Evolutionary conservation across 2,329 filamentous ascomycete genomes (phyloP).

Genomic region (Fusarium neocosmosporiellum): DNA sequence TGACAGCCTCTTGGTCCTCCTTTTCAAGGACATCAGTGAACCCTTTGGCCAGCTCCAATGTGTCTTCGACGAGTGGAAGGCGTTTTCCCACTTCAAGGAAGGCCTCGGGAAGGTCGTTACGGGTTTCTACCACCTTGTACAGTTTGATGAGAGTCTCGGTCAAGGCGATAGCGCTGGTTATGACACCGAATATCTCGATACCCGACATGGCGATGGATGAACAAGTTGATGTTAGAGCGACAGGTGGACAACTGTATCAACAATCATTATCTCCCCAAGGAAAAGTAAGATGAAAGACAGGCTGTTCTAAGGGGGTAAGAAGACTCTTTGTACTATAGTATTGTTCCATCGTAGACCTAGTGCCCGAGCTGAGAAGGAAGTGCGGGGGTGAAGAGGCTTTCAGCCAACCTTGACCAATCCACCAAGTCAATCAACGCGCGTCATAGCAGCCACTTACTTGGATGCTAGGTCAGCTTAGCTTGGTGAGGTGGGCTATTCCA

Average conservation of each 20-base stretch:
- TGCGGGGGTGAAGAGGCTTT: neutral
- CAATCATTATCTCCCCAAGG: neutral
- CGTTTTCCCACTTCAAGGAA: neutral
- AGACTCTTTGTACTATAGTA: neutral
- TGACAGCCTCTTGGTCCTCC: neutral
- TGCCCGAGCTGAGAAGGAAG: neutral
- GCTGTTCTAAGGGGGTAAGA: neutral
- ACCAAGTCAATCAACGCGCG: neutral
- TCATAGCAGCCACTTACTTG: neutral
- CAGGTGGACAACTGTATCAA: neutral
- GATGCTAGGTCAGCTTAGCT: neutral
- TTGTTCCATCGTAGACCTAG: neutral
- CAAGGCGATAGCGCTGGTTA: neutral
- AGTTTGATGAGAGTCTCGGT: neutral
- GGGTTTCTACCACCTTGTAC: neutral
- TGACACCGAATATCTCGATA: neutral
- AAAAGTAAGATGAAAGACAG: neutral
- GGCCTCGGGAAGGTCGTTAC: neutral
- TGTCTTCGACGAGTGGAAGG: neutral
- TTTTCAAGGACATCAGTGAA: neutral
- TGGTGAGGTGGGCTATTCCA: neutral
- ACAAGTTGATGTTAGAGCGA: neutral
- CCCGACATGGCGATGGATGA: neutral
- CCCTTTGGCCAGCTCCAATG: neutral
- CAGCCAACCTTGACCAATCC: neutral